Base-by-base conservation (phyloP, 2,329 filamentous ascomycete genomes). In the Clonostachys solani region DNA sequence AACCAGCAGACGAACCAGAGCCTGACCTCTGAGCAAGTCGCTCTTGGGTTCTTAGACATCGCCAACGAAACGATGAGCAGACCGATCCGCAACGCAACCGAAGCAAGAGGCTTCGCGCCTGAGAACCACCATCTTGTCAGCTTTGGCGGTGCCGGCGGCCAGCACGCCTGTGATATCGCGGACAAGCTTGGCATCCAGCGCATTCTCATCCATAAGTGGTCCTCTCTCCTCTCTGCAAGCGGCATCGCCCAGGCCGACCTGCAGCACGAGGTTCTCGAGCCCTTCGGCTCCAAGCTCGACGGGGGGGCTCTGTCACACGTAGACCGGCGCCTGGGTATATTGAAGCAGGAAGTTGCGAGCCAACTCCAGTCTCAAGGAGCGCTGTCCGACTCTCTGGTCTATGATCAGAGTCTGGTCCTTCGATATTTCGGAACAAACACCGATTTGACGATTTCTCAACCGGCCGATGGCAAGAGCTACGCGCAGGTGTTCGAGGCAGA, bases 61-160 rank as follows among this genome's bases (percentile, higher is more conserved):
- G 86, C 86, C 3, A 89, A 89, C 52, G 85, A 88, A 63, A 82
- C 84, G 0, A 89, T 90, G 86, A 84, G 82, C 4, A 72, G 87
- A 33, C 87, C 87, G 0, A 91, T 92, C 50, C 77, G 87, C 41
- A 87, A 84, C 37, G 66, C 89, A 43, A 90, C 86, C 9, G 86
- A 90, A 64, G 86, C 85, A 5, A 51, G 61, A 17, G 62, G 60
- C 12, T 63, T 58, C 41, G 60, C 58, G 10, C 58, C 61, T 0
- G 58, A 56, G 33, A 57, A 57, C 7, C 63, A 66, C 37, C 53
- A 61, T 19, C 58, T 66, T 9, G 62, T 62, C 16, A 56, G 54
- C 18, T 67, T 91, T 59, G 87, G 87, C 19, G 87, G 87, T 52
- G 87, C 87, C 6, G 87, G 87, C 47, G 86, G 86, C 1, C 86